These are phyloP conservation scores for Ochetophila trinervis DNA, from an alignment of 306 rosid genomes.

Conservation along the genomic window DNA sequence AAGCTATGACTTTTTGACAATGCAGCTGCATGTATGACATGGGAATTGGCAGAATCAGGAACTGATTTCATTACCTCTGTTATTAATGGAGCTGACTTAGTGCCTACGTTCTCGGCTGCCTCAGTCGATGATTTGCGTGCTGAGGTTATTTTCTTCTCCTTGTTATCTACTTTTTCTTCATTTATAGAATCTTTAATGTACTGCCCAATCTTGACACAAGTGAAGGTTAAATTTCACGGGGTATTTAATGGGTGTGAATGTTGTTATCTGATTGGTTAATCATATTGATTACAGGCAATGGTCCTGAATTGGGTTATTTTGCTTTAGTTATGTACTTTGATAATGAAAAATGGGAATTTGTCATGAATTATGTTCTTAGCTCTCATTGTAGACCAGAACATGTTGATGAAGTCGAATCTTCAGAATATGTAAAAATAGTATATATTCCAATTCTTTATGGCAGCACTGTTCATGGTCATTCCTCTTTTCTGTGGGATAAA, in stretches of 20 bases:
- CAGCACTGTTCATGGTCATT: too few relatives aligned
- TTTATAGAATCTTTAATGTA: not conserved
- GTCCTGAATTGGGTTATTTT: too few relatives aligned
- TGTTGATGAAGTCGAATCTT: not conserved
- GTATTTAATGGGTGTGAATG: too few relatives aligned
- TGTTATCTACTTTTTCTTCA: not conserved
- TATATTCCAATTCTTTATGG: too few relatives aligned
- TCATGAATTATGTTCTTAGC: too few relatives aligned
- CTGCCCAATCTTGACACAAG: not conserved
- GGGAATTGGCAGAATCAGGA: slow-evolving; percentile 96
- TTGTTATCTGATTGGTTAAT: too few relatives aligned
- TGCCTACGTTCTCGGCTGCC: slow-evolving; percentile 96
- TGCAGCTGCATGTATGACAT: slow-evolving; percentile 99
- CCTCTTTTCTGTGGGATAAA: too few relatives aligned
- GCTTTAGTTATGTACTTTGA: too few relatives aligned
- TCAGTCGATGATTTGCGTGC: slow-evolving; percentile 89
- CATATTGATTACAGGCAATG: too few relatives aligned
- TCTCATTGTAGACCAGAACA: not conserved
- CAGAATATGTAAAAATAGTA: not conserved
- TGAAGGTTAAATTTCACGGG: not conserved
- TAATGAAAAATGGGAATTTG: too few relatives aligned
- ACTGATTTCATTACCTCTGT: slow-evolving; percentile 68
- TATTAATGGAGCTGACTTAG: slow-evolving; percentile 92
- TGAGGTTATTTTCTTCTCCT: slow-evolving; percentile 57
- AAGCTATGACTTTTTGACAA: slow-evolving; percentile 2